Base-by-base conservation (phyloP, 495 filamentous ascomycete species). In the Penicillium crystallinum region DNA sequence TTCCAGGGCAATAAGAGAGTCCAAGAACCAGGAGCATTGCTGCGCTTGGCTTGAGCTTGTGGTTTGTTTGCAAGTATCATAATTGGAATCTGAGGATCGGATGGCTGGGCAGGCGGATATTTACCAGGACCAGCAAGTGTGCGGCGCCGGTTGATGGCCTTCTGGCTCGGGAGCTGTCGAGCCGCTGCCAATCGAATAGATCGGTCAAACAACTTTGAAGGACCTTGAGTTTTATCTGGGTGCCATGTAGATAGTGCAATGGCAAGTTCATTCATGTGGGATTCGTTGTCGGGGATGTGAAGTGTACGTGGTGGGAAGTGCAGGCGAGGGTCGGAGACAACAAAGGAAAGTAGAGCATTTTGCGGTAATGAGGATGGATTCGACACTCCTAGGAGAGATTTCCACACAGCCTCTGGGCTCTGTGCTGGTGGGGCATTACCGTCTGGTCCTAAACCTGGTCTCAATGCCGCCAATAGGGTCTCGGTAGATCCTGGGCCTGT, bases 1-100 rank as follows among this genome's bases (percentile, higher is more conserved):
- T 90, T 92, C 91, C 93, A 97, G 0, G 93, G 93, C 3, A 93
- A 73, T 27, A 97, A 76, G 1, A 98, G 58, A 1, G 87, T 95
- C 91, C 91, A 97, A 1, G 75, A 82, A 0, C 87, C 86, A 39
- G 85, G 84, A 9, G 74, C 72, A n/a, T 72, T 72, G 45, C 47
- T 71, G 40, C 57, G 59, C 21, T 58, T 73, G 6, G 59, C 50
- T n/a, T 64, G 61, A 31, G 60, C 53, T 12, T 66, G 53, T 21
- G 76, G 63, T 10, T 79, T 77, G 12, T 80, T 85, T 27, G 87
- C 77, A 9, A 88, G 67, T 19, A 91, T 69, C 11, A 96, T 77
- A 25, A 95, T 73, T 2, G 93, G 95, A 33, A 98, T 93, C 5
- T 78, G 69, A 5, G 89, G 90, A 58, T 98, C 95, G n/a, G 74